Evolutionary conservation across 768 basidiomycete genomes (phyloP), one percentile per base, ranked within the genome.

Genomic region (Tephrocybe rancida): DNA sequence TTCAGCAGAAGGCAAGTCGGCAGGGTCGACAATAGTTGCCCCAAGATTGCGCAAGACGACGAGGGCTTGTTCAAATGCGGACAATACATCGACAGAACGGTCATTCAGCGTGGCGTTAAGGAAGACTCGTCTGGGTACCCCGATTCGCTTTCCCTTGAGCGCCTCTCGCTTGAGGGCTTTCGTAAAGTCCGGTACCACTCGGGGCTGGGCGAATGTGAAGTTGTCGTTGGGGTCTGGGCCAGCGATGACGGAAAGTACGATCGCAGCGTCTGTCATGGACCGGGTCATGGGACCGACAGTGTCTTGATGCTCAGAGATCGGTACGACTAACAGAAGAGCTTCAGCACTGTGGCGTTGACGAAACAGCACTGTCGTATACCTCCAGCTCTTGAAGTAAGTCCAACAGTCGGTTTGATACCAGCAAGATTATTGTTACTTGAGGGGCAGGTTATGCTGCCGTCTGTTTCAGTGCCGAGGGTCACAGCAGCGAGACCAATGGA

Each of bases 351-450:
- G 7, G 35, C 2, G 0, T 13, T 13, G 13, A 27, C 26, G 6
- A 18, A 30, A 35, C 21, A 46, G 4, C 7, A 26, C 35, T 39
- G 9, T 7, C 14, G 39, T 64, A 38, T 52, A 80, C 84, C 84
- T 64, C 83, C 84, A 14, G 82, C 79, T 13, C 82, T 73, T 4
- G 83, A 85, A 3, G 82, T 83, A 29, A 84, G 64, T 0, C 84
- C 84, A 8, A 85, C 74, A 2, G 81, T 85, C 0, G 85, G 81
- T 58, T 84, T 84, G 43, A 86, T 81, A 0, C 83, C 84, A 3
- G 73, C 84, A 5, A 84, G 37, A 56, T 84, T 84, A 48, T 84
- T 84, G 18, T 73, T 64, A 57, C 71, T 73, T 0, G 78, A 65
- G 21, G 82, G 85, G 55, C 76, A 83, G 3, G 73, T 78, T 24